Base-by-base conservation (phyloP, 2,329 filamentous ascomycete species). In the Aspergillus fijiensis region DNA sequence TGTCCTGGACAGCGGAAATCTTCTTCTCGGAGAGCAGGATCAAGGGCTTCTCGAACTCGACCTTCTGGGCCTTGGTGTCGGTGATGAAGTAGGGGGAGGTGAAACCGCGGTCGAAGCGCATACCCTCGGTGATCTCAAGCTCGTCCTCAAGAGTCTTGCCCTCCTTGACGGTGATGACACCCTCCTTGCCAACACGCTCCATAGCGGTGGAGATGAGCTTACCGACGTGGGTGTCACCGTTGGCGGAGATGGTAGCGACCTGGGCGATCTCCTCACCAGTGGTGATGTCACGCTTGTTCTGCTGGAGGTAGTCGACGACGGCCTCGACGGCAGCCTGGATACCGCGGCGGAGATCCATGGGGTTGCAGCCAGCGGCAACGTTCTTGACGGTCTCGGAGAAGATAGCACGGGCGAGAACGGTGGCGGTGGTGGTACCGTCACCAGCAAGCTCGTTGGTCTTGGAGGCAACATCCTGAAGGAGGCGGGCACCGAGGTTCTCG, bases 361-460 rank as follows among this genome's bases (percentile, higher is more conserved):
- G 95, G 85, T 99, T 99, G 89, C 95, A 99, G 75, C 95, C 95
- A 65, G 95, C 95, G 68, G 95, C 95, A 67, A 99, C 95, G 79
- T 99, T 99, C 89, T 99, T 99, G 78, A 98, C 95, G 58, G 94
- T 98, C 86, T 99, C 95, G 80, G 95, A 96, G 87, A 99, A 99
- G 82, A 99, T 99, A 78, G 93, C 91, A 71, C 92, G 91, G 71
- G 92, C 95, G 69, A 99, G 91, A 69, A 98, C 95, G 66, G 95
- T 99, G 67, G 95, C 95, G 67, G 93, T 96, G 67, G 95, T 99
- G 72, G 95, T 99, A 81, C 95, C 95, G 79, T 99, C 95, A 89
- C 95, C 95, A 69, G 95, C 95, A 70, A 92, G 89, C 83, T 99
- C 95, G 85, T 99, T 99, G 76, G 95, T 99, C 89, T 99, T 99